Percentiles rank a stretch among this genome's conserved stretches.
phyloP scores from a whole-genome alignment of 2,329 filamentous ascomycete species.

The Penicillium verrucosum region DNA sequence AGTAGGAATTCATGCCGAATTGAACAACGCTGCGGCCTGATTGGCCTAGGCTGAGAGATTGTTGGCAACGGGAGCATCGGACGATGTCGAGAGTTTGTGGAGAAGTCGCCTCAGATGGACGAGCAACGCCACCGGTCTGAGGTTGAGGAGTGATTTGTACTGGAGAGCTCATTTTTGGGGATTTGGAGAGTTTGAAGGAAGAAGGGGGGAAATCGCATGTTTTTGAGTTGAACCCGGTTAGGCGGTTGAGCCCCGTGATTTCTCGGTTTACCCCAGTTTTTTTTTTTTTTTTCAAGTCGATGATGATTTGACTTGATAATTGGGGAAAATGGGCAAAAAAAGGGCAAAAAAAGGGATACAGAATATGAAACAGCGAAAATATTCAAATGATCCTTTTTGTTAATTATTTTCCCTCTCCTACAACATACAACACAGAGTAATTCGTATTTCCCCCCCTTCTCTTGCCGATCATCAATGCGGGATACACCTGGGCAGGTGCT shows the following conservation, averaged over 20 bases:
- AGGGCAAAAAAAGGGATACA: background rate
- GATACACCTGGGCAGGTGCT: background rate
- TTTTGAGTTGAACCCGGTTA: background rate
- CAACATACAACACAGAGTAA: background rate
- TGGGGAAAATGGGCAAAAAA: background rate
- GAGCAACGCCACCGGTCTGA: conserved; percentile 11
- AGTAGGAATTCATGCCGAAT: conserved; percentile 51
- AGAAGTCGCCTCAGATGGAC: conserved; percentile 24
- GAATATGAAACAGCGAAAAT: background rate
- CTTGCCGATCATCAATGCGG: background rate
- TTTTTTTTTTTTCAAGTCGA: background rate
- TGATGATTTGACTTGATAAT: background rate
- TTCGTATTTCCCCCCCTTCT: background rate
- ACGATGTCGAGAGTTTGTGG: conserved; percentile 40
- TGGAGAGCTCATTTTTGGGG: conserved; percentile 37
- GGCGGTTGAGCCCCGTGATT: conserved; percentile 4
- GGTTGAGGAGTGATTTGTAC: conserved; percentile 31
- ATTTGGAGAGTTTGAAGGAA: background rate
- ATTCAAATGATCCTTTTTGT: background rate
- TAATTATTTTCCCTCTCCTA: background rate
- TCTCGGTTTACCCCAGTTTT: background rate
- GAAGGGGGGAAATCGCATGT: background rate
- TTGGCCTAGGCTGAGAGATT: conserved; percentile 43
- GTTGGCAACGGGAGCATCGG: conserved; percentile 49
- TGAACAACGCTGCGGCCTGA: conserved; percentile 40